Evolutionary conservation across 139 green algal genomes (phyloP).

Genomic region (Picochlorum costavermella): DNA sequence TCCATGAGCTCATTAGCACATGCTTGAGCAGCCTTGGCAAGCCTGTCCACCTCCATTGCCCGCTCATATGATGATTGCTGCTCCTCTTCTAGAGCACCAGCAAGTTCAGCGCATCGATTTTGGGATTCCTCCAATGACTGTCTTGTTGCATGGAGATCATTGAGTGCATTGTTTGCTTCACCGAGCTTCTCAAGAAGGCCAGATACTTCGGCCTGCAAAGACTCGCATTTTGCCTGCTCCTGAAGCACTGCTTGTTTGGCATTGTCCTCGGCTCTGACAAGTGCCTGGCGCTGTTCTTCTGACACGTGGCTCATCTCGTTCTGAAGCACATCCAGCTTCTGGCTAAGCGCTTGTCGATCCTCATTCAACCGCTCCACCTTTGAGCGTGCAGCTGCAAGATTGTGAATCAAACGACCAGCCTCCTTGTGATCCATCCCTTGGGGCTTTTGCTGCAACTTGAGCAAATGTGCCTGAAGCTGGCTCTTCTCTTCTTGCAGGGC

Average conservation of each 20-base stretch:
- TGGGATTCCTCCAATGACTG: constrained; percentile 7
- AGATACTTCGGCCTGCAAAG: neutral
- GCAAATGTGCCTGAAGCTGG: constrained; percentile 9
- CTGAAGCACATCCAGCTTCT: neutral
- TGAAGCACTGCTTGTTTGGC: neutral
- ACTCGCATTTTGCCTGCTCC: neutral
- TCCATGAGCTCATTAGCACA: constrained; percentile 12
- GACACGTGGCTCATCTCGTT: neutral
- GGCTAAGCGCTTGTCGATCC: neutral
- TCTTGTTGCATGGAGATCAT: neutral
- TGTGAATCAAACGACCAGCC: constrained; percentile 3
- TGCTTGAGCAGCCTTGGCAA: neutral
- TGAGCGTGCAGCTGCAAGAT: constrained; percentile 1
- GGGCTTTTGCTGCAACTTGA: constrained; percentile 8
- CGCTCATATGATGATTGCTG: neutral
- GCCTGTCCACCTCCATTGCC: neutral
- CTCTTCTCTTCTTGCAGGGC: constrained; percentile 11
- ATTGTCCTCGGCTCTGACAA: neutral
- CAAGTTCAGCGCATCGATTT: constrained; percentile 8
- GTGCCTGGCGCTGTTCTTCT: neutral
- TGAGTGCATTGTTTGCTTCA: neutral
- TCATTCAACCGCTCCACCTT: constrained; percentile 7
- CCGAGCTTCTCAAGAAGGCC: constrained; percentile 1
- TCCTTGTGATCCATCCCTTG: constrained; percentile 7
- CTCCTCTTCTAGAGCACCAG: constrained; percentile 5